Conservation (phyloP, 2,329 filamentous ascomycete species). For the Fusarium hainanense region DNA sequence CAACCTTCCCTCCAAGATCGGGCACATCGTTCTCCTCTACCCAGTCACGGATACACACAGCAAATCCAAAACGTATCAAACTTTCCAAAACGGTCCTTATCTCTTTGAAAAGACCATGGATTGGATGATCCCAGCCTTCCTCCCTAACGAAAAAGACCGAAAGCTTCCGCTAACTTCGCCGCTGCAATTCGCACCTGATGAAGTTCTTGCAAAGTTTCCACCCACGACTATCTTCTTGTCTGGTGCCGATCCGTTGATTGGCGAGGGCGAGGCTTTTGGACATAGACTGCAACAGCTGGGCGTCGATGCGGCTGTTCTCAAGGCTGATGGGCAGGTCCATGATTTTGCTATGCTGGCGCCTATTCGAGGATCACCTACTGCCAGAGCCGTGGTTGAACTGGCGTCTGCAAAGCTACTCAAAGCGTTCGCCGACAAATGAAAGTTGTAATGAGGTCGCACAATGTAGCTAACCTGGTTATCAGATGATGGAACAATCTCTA, state of each 20-base stretch:
- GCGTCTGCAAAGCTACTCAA: conserved; percentile 7
- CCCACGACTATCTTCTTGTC: conserved; percentile 19
- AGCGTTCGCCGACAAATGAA: not conserved
- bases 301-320: conserved; percentile 5
- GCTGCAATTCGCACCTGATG: not conserved
- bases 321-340: conserved; percentile 25
- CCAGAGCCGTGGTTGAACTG: conserved; percentile 22
- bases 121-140: conserved; percentile 29
- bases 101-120: conserved; percentile 32
- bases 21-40: conserved; percentile 15
- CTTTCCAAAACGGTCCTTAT: conserved; percentile 23
- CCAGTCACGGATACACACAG: conserved; percentile 26
- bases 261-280: conserved; percentile 16
- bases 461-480: not conserved
- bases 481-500: not conserved
- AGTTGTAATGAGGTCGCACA: not conserved
- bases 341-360: conserved; percentile 24
- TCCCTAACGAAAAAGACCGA: conserved; percentile 4
- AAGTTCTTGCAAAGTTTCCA: conserved; percentile 22
- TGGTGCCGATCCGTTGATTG: conserved; percentile 16
- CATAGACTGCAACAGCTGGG: conserved; percentile 19
- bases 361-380: conserved; percentile 4
- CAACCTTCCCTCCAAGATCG: conserved; percentile 2
- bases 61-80: conserved; percentile 23
- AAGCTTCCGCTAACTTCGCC: conserved; percentile 25